These are phyloP conservation scores for Speleostelium caveatum DNA, from an alignment of 78 protist genomes.

Conservation along the genomic window DNA sequence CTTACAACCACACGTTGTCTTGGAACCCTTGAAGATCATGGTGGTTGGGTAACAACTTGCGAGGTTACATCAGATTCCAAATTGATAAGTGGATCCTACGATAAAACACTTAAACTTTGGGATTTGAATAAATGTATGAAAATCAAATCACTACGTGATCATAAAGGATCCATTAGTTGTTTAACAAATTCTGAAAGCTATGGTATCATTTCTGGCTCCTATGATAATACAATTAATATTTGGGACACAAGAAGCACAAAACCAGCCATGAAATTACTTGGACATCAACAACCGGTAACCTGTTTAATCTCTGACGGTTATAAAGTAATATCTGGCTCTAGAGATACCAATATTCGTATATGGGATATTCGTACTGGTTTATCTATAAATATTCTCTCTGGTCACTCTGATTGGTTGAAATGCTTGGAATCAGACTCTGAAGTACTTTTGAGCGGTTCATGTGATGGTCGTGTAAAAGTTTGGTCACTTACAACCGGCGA, in stretches of 20 bases:
- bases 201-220: conserved; percentile 52
- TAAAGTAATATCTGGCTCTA: conserved; percentile 45
- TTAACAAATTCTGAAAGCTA: conserved; percentile 24
- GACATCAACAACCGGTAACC: conserved; percentile 66
- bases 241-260: conserved; percentile 67
- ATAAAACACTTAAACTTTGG: conserved; percentile 77
- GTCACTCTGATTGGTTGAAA: conserved; percentile 78
- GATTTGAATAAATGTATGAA: conserved; percentile 63
- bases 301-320: conserved; percentile 55
- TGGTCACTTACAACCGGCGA: conserved; percentile 69
- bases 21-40: conserved; percentile 54
- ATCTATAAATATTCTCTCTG: conserved; percentile 31
- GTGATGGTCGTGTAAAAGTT: conserved; percentile 77
- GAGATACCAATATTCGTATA: conserved; percentile 69
- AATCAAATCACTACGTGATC: conserved; percentile 71
- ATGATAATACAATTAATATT: conserved; percentile 63
- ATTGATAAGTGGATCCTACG: conserved; percentile 63
- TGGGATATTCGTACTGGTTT: conserved; percentile 78
- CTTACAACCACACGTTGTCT: conserved; percentile 33
- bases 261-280: conserved; percentile 44
- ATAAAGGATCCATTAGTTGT: conserved; percentile 74
- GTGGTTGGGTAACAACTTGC: conserved; percentile 75
- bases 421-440: conserved; percentile 50
- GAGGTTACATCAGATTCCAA: conserved; percentile 33
- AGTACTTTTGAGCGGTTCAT: conserved; percentile 32